Conservation (phyloP, 2,329 filamentous ascomycete species). For the Diaporthe aspalathi region DNA sequence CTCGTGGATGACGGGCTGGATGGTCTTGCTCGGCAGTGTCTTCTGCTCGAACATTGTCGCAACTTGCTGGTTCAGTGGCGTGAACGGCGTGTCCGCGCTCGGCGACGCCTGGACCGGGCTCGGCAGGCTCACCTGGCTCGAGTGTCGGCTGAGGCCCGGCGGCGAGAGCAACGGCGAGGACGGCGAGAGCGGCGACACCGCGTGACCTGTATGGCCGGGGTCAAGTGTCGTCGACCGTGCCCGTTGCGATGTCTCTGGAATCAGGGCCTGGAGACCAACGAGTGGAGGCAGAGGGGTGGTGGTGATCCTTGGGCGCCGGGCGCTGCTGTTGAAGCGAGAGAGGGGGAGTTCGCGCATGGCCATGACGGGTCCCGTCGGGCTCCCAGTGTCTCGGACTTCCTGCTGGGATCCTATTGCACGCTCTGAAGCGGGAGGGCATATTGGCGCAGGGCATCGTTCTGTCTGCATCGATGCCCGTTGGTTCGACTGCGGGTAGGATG, state of each 20-base stretch:
- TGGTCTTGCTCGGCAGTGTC: slow-evolving; percentile 30
- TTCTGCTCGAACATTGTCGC: slow-evolving; percentile 29
- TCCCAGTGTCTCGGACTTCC: not conserved
- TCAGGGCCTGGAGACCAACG: slow-evolving; percentile 20
- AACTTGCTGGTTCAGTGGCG: slow-evolving; percentile 29
- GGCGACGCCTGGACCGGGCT: slow-evolving; percentile 23
- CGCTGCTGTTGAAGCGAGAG: slow-evolving; percentile 14
- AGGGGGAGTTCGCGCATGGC: slow-evolving; percentile 4
- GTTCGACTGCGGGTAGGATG: not conserved
- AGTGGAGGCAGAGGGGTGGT: slow-evolving; percentile 28
- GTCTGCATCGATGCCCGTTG: not conserved
- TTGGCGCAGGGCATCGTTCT: not conserved
- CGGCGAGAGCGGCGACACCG: slow-evolving; percentile 23
- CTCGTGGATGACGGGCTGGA: slow-evolving; percentile 32
- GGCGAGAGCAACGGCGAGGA: slow-evolving; percentile 15
- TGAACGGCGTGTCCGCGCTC: slow-evolving; percentile 30
- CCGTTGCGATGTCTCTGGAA: slow-evolving; percentile 13
- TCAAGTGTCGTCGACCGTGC: not conserved
- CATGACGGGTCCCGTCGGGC: not conserved
- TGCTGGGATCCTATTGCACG: not conserved
- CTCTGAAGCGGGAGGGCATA: not conserved
- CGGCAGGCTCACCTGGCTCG: slow-evolving; percentile 28
- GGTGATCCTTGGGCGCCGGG: slow-evolving; percentile 30
- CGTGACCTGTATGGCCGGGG: not conserved
- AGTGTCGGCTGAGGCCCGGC: slow-evolving; percentile 22